Evolutionary conservation across 1,284 basidiomycete genomes (phyloP), one percentile per base, ranked within the genome.

Genomic region (Cryptococcus deneoformans): DNA sequence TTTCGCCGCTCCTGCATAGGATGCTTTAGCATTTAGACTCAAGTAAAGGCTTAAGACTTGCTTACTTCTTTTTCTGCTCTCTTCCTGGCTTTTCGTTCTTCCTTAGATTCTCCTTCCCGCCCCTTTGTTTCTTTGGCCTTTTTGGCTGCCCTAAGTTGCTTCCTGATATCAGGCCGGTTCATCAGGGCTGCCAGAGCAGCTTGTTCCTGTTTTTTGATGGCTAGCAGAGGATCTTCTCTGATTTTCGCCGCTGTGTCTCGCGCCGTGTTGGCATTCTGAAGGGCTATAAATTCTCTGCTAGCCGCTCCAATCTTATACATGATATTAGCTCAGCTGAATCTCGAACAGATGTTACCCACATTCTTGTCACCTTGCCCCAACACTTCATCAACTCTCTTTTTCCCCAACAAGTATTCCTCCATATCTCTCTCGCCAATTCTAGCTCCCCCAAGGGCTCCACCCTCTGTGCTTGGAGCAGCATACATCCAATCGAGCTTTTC

Each of bases 401-500:
- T 99, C n/a, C 95, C 96, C 36, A 99, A 82, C 5, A 99, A 80
- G 72, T 99, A 99, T 67, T 95, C 92, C 80, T 99, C 96, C 66
- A 98, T 79, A 61, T 99, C 95, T 65, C 90, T 92, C 36, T 89
- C 79, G 20, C 71, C 73, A 14, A 77, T 65, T 54, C 64, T 72
- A 24, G 70, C 67, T 1, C 76, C 76, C 10, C 78, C 78, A n/a
- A 77, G 60, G 64, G 92, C 95, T 65, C 90, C 86, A 57, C 81
- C 87, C 59, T 83, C 87, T 12, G 89, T 90, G 0, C 90, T 90
- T 2, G 96, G 95, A 1, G 95, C 96, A 12, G 94, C 83, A 80
- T 99, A 99, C 91, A 99, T 95, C 96, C 96, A 99, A 76, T 99
- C 95, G 53, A 99, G 79, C 72, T 92, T 92, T 76, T 98, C 94